Base-by-base conservation (phyloP, 371 early-diverging fungal genomes). In the Phascolomyces articulosus region DNA sequence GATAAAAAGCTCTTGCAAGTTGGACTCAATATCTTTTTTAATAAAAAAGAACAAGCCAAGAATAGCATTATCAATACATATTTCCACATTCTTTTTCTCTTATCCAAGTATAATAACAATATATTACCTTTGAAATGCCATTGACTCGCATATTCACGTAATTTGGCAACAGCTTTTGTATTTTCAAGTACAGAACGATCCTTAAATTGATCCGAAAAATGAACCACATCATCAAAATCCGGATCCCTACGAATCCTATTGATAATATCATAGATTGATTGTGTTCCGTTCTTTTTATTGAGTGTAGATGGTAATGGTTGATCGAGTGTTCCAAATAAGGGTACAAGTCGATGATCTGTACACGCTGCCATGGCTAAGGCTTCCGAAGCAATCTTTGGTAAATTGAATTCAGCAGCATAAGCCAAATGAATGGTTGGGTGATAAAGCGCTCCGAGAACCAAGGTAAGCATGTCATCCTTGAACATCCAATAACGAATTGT, bases 381-480 rank as follows among this genome's bases (percentile, higher is more conserved):
- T 56, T 82, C 85, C 1, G 85, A 85, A n/a, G 76, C 71, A n/a
- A 82, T 66, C n/a, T 81, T 72, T 28, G 79, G 77, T 49, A 85
- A 69, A 27, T 80, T 81, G 69, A 88, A 90, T 59, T 90, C 90
- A n/a, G 87, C 56, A 0, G 86, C 88, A 44, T 87, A 88, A 9
- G 87, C 88, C 23, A 88, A 65, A 67, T 87, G 87, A 59, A 90
- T 87, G 1, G 88, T n/a, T 7, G 88, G 86, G 65, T 88, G 87
- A 57, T 74, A 80, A 0, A 77, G 69, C 3, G 85, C 88, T 47
- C 79, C 80, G 21, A 87, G 63, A 0, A 74, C 66, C 16, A 78
- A 66, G 2, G 70, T 68, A 9, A 86, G 53, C 23, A 86, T 55
- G 24, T 79, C 79, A 7, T 69, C 64, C 38, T 78, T 73, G 55